phyloP scores from a whole-genome alignment of 768 basidiomycete genomes.

The Leucocoprinus leucothites region DNA sequence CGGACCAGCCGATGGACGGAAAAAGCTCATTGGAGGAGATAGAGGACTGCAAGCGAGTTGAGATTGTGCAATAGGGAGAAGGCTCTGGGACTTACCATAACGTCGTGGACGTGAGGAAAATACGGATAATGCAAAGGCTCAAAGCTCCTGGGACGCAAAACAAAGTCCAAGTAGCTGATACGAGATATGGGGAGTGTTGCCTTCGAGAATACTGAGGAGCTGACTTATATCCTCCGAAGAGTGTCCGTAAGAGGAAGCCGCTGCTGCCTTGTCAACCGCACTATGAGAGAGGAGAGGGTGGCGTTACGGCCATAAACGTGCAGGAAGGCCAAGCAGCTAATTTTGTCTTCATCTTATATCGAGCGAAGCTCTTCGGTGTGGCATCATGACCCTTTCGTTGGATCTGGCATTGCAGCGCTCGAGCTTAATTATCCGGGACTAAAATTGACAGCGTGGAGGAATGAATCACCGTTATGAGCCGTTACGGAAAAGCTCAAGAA shows the following conservation, averaged over 20 bases:
- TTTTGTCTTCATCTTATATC: slow-evolving; percentile 11
- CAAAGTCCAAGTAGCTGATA: not conserved
- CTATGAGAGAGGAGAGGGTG: slow-evolving; percentile 12
- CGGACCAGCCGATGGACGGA: slow-evolving; percentile 11
- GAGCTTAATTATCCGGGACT: slow-evolving; percentile 12
- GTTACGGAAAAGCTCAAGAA: slow-evolving; percentile 4
- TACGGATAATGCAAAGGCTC: not conserved
- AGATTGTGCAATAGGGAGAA: not conserved
- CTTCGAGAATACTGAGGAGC: not conserved
- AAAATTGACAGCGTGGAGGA: slow-evolving; percentile 13
- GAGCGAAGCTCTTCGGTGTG: slow-evolving; percentile 9
- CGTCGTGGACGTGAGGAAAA: not conserved
- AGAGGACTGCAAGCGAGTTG: not conserved
- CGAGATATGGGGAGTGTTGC: not conserved
- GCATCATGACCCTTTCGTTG: slow-evolving; percentile 13
- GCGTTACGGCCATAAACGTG: slow-evolving; percentile 11
- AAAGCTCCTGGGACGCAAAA: not conserved
- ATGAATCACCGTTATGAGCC: slow-evolving; percentile 5
- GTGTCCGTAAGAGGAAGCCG: not conserved
- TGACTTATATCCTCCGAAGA: slow-evolving; percentile 3
- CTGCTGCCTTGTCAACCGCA: slow-evolving; percentile 14
- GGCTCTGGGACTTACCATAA: not conserved
- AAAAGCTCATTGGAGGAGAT: slow-evolving; percentile 4
- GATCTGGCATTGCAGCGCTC: slow-evolving; percentile 10
- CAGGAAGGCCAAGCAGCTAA: slow-evolving; percentile 8